Evolutionary conservation across 768 basidiomycete genomes (phyloP).

Genomic region (Suillus lakei): DNA sequence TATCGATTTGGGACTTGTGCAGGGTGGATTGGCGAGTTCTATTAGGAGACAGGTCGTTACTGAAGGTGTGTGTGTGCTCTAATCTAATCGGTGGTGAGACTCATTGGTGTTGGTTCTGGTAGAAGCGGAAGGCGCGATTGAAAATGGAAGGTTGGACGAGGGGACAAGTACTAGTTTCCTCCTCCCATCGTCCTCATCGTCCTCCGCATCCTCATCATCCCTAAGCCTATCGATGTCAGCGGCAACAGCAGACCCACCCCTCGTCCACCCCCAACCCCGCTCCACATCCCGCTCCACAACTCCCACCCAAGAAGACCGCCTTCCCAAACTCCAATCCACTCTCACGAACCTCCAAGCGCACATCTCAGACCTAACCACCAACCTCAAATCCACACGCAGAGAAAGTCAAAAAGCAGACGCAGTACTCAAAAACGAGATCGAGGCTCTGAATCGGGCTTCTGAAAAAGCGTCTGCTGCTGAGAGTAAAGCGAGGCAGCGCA

Average conservation of each 20-base stretch:
- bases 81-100: constrained; percentile 8
- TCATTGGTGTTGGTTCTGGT: constrained; percentile 7
- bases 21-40: constrained; percentile 52
- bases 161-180: constrained; percentile 5
- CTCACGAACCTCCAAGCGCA: constrained; percentile 69
- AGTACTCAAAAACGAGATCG: constrained; percentile 81
- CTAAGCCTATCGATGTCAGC: constrained; percentile 26
- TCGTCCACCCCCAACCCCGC: constrained; percentile 29
- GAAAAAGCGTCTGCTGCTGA: constrained; percentile 81
- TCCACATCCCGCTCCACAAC: constrained; percentile 26
- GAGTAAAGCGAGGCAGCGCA: constrained; percentile 82
- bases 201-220: constrained; percentile 41
- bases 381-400: constrained; percentile 78
- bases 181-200: constrained; percentile 1
- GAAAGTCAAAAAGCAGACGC: constrained; percentile 87
- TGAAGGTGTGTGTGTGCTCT: constrained; percentile 52
- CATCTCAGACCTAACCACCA: constrained; percentile 65
- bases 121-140: constrained; percentile 28
- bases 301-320: constrained; percentile 66
- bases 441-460: constrained; percentile 78
- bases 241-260: constrained; percentile 34
- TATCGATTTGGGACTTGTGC: constrained; percentile 79
- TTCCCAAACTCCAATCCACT: constrained; percentile 66
- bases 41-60: constrained; percentile 72
- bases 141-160: constrained; percentile 29